Base-by-base conservation (phyloP, 352 stramenopile species). In the Sclerospora graminicola region DNA sequence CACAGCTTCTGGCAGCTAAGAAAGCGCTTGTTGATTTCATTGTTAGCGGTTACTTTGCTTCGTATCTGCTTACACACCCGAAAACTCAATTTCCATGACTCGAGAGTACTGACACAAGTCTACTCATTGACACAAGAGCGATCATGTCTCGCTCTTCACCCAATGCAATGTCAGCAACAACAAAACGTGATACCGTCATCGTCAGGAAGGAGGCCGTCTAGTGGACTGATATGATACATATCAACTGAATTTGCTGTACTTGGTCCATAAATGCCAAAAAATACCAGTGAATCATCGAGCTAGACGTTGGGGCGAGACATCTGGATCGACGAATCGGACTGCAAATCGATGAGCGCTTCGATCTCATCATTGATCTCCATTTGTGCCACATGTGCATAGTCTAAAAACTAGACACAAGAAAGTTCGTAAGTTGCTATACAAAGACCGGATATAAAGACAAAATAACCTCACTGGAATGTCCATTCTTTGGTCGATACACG, bases 311-410 rank as follows among this genome's bases (percentile, higher is more conserved):
- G 54, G 26, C n/a, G 51, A 13, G 23, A 43, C 28, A 29, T 63
- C 28, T 26, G 37, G n/a, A 8, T 33, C 24, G 40, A 28, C 26
- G 54, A 21, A 4, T 45, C 34, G 1, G 40, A 43, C n/a, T 47
- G 48, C 11, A 82, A 44, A 13, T 63, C 34, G 10, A 72, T 55
- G 33, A 87, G 56, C 18, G 62, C 59, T 46, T 84, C 73, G 33
- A 88, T 69, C 48, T 88, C 76, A 31, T 45, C 54, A 27, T 63
- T 62, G 10, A 88, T 59, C 19, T 82, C 68, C 33, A 76, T 62
- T 32, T 71, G 64, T 20, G 68, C 59, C 8, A 78, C 46, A 24
- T 80, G 70, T 9, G 61, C 45, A 45, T 76, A 83, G 8, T 68
- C 64, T 16, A 58, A 58, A 24, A 69, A 44, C 76, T 85, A n/a